Percentiles rank a stretch among this genome's conserved stretches.
Evolutionary conservation across 2,329 filamentous ascomycete genomes (phyloP).

Genomic region (Fusarium musae): DNA sequence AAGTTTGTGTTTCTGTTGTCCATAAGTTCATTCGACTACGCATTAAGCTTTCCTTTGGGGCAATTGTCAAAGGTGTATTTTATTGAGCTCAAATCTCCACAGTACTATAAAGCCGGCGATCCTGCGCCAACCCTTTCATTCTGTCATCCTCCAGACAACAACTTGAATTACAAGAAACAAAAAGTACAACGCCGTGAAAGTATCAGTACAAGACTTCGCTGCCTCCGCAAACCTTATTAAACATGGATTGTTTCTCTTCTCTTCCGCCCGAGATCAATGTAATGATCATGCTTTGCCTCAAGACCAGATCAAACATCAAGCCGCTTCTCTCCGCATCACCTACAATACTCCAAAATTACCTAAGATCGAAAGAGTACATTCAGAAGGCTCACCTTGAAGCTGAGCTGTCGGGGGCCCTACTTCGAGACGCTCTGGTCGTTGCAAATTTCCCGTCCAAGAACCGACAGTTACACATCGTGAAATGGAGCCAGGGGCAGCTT

Average conservation of each 20-base stretch:
- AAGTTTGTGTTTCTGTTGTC: background rate
- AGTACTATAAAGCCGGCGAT: background rate
- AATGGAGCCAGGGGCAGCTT: background rate
- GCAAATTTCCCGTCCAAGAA: background rate
- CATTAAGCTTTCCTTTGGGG: background rate
- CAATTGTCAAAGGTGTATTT: background rate
- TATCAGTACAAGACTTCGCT: rapidly evolving
- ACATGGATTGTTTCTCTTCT: background rate
- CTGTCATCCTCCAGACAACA: background rate
- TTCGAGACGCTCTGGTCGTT: background rate
- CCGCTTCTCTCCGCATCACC: background rate
- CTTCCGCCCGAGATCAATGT: background rate
- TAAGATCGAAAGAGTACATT: background rate
- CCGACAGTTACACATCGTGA: rapidly evolving
- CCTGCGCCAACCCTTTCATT: background rate
- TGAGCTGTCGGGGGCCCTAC: background rate
- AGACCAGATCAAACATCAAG: background rate
- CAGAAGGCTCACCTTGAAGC: background rate
- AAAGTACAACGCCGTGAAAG: background rate
- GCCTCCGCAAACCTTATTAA: background rate
- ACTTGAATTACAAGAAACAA: no score
- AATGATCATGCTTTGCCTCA: background rate
- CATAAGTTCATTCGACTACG: background rate
- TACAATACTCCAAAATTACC: background rate
- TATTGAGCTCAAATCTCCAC: rapidly evolving